Evolutionary conservation across 768 basidiomycete species (phyloP), one percentile per base, ranked within the genome.

Genomic region (Suillus placidus): DNA sequence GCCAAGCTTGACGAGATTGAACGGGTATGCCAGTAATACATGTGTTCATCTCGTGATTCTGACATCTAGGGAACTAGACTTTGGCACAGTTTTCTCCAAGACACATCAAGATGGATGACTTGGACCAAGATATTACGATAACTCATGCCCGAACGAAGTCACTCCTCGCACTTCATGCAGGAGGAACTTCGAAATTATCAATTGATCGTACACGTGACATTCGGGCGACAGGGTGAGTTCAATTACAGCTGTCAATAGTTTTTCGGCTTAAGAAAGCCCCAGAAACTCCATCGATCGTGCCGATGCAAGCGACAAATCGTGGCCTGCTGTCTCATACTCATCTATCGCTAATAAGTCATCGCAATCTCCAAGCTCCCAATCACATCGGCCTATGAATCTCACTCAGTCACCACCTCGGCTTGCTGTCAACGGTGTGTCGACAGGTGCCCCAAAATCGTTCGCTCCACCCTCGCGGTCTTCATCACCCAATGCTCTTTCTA

Each of bases 1-100:
- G 87, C 88, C 20, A 85, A 90, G 73, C 78, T 94, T 30, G 93
- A 94, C 72, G 89, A 90, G 75, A 90, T 94, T 56, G 92, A 94
- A 73, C 84, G 84, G 82, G 91, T 84, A 56, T 60, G 58, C 16
- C 4, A 42, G 26, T 42, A 3, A 60, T 32, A 32, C 26, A 37
- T 69, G 81, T 66, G 8, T 71, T 71, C 49, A 69, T 23, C 34
- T 45, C 47, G 51, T 55, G 65, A 49, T 57, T 16, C 54, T 74
- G 32, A 73, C 64, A 64, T 66, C 16, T 69, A 72, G 68, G 68
- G 74, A 64, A 65, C 47, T 68, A 90, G 88, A 84, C 84, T 62
- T 80, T 91, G 71, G 87, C 84, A 16, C 87, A 88, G 66, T 85
- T 91, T 61, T 91, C 90, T 38, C 90, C 90, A 7, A 84, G 84